Conservation (phyloP, 2,329 filamentous ascomycete species). For the Fusarium domesticum region DNA sequence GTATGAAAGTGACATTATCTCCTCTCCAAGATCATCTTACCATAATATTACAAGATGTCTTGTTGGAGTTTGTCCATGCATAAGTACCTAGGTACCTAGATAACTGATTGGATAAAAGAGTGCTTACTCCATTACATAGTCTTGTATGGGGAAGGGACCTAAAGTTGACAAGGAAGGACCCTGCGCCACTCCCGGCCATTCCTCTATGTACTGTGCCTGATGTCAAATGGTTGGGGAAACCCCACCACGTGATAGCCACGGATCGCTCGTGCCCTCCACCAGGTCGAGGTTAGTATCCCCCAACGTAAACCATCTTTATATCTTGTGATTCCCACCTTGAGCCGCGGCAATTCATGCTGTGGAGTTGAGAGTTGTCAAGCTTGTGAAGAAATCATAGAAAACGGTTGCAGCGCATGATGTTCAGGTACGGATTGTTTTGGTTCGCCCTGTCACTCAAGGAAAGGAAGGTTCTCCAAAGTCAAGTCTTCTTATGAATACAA, state of each 20-base stretch:
- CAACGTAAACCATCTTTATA: conserved; percentile 7
- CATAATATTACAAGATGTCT: no score
- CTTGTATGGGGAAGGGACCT: no score
- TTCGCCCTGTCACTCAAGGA: neutral
- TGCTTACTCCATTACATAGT: no score
- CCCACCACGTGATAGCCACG: conserved; percentile 17
- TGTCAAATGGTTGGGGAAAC: conserved; percentile 18
- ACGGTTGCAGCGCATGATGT: neutral
- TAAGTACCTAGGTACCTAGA: no score
- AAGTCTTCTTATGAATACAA: no score
- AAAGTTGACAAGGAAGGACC: no score
- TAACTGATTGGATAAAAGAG: no score
- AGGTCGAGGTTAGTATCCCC: conserved; percentile 5
- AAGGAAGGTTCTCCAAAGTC: neutral
- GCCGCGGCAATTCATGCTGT: neutral
- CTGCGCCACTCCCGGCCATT: no score
- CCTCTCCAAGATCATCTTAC: no score
- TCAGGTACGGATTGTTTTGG: neutral
- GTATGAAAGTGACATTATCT: no score
- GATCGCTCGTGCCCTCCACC: neutral
- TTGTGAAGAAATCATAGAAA: neutral
- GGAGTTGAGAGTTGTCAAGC: neutral
- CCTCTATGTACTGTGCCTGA: neutral
- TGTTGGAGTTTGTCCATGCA: no score
- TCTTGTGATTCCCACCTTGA: neutral